Evolutionary conservation across 257 asterid species (phyloP).

Genomic region (Dorcoceras hygrometricum): DNA sequence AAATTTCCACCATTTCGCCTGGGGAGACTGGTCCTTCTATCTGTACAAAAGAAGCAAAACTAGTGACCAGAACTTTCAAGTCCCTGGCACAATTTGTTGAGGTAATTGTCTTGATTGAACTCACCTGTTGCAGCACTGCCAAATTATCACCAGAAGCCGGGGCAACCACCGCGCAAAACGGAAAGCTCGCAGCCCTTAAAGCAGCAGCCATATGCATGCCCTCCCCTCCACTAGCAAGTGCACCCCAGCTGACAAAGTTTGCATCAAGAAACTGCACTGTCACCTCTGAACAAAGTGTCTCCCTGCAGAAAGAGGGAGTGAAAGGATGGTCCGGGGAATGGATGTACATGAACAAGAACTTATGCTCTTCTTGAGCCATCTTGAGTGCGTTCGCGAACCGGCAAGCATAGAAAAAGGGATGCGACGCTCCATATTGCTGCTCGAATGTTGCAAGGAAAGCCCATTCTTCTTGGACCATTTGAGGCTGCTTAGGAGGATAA

Average conservation of each 20-base stretch:
- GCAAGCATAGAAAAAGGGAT: constrained; percentile 82
- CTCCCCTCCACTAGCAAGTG: constrained; percentile 55
- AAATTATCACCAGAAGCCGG: constrained; percentile 63
- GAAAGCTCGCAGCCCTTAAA: constrained; percentile 50
- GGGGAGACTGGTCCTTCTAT: constrained; percentile 83
- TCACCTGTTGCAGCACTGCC: constrained; percentile 72
- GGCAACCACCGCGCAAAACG: constrained; percentile 78
- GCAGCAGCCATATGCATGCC: constrained; percentile 55
- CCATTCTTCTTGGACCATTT: constrained; percentile 58
- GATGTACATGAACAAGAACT: constrained; percentile 68
- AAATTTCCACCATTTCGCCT: constrained; percentile 61
- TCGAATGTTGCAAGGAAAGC: constrained; percentile 57
- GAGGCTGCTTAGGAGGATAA: constrained; percentile 24
- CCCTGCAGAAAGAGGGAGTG: constrained; percentile 62
- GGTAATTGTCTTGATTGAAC: not conserved
- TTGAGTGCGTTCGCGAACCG: constrained; percentile 55
- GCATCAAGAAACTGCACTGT: constrained; percentile 83
- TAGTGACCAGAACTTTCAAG: not conserved
- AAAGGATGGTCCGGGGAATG: constrained; percentile 77
- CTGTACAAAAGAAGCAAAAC: constrained; percentile 31
- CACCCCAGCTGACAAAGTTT: constrained; percentile 80
- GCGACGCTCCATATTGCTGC: constrained; percentile 60
- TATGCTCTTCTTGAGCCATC: constrained; percentile 60
- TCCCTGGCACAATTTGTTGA: not conserved
- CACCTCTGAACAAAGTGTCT: constrained; percentile 64